Base-by-base conservation (phyloP, 1,284 basidiomycete genomes). In the Tilletia indica region DNA sequence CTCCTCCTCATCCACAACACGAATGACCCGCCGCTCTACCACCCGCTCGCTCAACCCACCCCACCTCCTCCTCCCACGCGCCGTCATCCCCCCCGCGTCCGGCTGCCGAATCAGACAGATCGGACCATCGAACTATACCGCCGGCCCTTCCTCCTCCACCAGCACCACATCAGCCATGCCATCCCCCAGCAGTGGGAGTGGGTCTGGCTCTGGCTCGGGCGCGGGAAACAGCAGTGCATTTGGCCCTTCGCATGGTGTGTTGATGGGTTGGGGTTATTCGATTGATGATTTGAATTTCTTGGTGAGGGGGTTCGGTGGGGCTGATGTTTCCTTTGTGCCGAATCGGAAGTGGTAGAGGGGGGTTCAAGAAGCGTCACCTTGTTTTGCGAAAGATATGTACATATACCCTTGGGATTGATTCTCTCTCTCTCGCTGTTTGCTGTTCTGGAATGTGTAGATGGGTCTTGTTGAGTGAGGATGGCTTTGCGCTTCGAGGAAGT, bases 231-330 rank as follows among this genome's bases (percentile, higher is more conserved):
- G 25, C 25, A 31, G 25, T 31, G 25, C 56, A 31, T 34, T 31
- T 5, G 56, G 56, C 3, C 56, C 56, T 1, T 58, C 56, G 21
- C 56, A 58, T 25, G 34, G 34, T 11, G 25, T 25, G 6, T 31
- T 58, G 56, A 58, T 58, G 56, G 6, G 21, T 14, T 58, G 21
- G n/a, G 56, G 56, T 25, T 58, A 58, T 34, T n/a, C n/a, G 6
- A 25, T 12, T 3, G 56, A 12, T n/a, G 56, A 58, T 31, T 34
- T 58, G 56, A 58, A 58, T 34, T 58, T 58, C 56, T 58, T 58
- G 56, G 34, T 58, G 25, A 31, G 56, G 12, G 56, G 56, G 2
- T 58, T 31, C 21, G 56, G 56, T 3, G 56, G 56, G 56, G 12
- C 21, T 31, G 25, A 12, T 31, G 56, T 58, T 34, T 21, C 34